Conservation (phyloP, 805 yeast genomes). For the Candida sithepensis region DNA sequence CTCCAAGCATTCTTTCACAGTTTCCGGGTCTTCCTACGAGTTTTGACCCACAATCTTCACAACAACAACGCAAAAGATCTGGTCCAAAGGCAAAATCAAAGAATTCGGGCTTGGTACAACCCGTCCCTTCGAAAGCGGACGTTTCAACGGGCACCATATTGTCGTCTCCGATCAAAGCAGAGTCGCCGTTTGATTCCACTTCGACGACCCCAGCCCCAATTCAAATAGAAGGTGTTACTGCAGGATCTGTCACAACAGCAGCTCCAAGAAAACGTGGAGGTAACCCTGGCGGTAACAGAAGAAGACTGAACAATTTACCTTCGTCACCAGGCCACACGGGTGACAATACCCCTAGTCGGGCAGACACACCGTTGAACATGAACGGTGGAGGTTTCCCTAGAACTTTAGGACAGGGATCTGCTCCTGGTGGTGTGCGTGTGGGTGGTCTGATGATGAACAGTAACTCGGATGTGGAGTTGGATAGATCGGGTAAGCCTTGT, state of each 20-base stretch:
- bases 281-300: not conserved
- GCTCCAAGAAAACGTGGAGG: conserved; percentile 2
- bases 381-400: not conserved
- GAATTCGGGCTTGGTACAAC: conserved; percentile 11
- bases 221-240: not conserved
- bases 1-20: conserved; percentile 9
- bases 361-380: conserved; percentile 9
- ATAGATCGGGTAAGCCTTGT: conserved; percentile 19
- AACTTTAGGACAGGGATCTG: not conserved
- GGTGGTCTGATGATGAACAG: conserved; percentile 27
- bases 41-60: not conserved
- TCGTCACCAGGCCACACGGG: conserved; percentile 15
- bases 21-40: conserved; percentile 16
- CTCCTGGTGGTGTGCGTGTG: conserved; percentile 7
- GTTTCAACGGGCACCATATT: not conserved
- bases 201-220: not conserved
- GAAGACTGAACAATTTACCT: conserved; percentile 1
- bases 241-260: not conserved
- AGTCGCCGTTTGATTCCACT: conserved; percentile 5
- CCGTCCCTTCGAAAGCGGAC: conserved; percentile 6
- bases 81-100: conserved; percentile 2
- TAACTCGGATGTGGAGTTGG: conserved; percentile 24
- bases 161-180: conserved; percentile 7
- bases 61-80: not conserved
- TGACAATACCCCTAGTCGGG: conserved; percentile 16